Percentiles rank a stretch among this genome's conserved stretches.
These are phyloP conservation scores for Lactarius deliciosus DNA, from an alignment of 768 basidiomycete genomes.

Conservation along the genomic window DNA sequence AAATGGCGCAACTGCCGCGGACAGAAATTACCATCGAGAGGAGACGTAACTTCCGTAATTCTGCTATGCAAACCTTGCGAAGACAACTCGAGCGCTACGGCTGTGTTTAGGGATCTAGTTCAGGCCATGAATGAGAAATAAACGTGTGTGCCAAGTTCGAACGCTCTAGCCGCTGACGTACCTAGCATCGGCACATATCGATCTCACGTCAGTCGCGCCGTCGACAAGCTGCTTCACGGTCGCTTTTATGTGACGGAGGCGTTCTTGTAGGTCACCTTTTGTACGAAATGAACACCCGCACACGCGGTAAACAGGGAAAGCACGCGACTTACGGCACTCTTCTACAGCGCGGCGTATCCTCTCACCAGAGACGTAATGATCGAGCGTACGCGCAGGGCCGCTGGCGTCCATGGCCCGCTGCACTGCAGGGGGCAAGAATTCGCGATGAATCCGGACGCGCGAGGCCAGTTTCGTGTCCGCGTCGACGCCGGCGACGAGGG, in stretches of 20 bases:
- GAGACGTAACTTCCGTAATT: slow-evolving; percentile 1
- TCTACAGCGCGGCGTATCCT: slow-evolving; percentile 80
- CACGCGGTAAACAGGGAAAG: background rate
- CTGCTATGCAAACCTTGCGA: slow-evolving; percentile 11
- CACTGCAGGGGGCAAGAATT: slow-evolving; percentile 67
- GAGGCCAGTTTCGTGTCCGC: slow-evolving; percentile 70
- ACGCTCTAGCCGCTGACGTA: background rate
- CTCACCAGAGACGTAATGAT: slow-evolving; percentile 72
- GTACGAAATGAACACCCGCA: background rate
- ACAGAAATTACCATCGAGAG: slow-evolving; percentile 5
- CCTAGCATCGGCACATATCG: slow-evolving; percentile 2
- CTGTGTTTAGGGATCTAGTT: slow-evolving; percentile 17
- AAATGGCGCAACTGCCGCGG: background rate
- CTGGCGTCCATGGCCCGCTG: slow-evolving; percentile 69
- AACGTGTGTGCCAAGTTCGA: background rate
- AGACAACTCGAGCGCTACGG: slow-evolving; percentile 8
- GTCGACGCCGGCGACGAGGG: slow-evolving; percentile 60
- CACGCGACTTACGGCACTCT: slow-evolving; percentile 56
- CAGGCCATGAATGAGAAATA: background rate
- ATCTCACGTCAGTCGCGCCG: slow-evolving; percentile 15
- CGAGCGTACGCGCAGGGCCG: slow-evolving; percentile 63
- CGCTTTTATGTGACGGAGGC: slow-evolving; percentile 43
- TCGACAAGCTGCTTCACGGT: slow-evolving; percentile 20
- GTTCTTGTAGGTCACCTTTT: slow-evolving; percentile 48
- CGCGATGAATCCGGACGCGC: slow-evolving; percentile 64